Percentiles rank a stretch among this genome's conserved stretches.
phyloP scores from a whole-genome alignment of 2,329 filamentous ascomycete species.

The Talaromyces marneffei region DNA sequence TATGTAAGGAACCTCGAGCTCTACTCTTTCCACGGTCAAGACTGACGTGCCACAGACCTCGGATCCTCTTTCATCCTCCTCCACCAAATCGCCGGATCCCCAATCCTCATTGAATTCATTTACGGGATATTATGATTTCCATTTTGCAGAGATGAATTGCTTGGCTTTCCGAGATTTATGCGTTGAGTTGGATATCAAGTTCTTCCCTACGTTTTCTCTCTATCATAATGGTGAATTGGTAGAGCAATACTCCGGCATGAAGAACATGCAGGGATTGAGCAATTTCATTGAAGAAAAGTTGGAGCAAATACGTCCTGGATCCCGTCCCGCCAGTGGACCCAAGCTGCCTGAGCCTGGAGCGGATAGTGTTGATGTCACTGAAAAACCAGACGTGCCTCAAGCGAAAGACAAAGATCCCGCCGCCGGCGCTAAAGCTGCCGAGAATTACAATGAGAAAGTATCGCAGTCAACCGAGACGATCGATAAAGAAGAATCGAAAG shows the following conservation, averaged over 20 bases:
- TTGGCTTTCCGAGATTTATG: slow-evolving; percentile 77
- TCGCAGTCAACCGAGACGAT: slow-evolving; percentile 17
- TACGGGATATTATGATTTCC: slow-evolving; percentile 77
- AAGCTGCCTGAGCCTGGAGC: slow-evolving; percentile 68
- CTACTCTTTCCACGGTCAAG: background rate
- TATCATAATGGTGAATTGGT: slow-evolving; percentile 71
- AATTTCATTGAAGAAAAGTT: slow-evolving; percentile 68
- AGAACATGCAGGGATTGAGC: slow-evolving; percentile 61
- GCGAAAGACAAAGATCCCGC: slow-evolving; percentile 41
- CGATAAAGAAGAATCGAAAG: background rate
- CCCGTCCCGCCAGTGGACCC: slow-evolving; percentile 61
- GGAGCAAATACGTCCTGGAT: slow-evolving; percentile 73
- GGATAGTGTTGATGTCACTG: slow-evolving; percentile 41
- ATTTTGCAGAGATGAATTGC: slow-evolving; percentile 83
- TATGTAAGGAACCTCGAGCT: slow-evolving; percentile 35
- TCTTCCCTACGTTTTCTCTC: slow-evolving; percentile 71
- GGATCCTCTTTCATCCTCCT: slow-evolving; percentile 55
- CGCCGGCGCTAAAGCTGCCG: slow-evolving; percentile 34
- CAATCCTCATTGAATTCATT: slow-evolving; percentile 59
- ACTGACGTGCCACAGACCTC: slow-evolving; percentile 57
- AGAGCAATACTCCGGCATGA: slow-evolving; percentile 60
- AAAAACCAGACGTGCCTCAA: slow-evolving; percentile 32
- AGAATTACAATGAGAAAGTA: slow-evolving; percentile 39
- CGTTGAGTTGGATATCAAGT: slow-evolving; percentile 57
- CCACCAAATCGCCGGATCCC: slow-evolving; percentile 46